phyloP scores from a whole-genome alignment of 257 asterid genomes.

The Solanum dulcamara region DNA sequence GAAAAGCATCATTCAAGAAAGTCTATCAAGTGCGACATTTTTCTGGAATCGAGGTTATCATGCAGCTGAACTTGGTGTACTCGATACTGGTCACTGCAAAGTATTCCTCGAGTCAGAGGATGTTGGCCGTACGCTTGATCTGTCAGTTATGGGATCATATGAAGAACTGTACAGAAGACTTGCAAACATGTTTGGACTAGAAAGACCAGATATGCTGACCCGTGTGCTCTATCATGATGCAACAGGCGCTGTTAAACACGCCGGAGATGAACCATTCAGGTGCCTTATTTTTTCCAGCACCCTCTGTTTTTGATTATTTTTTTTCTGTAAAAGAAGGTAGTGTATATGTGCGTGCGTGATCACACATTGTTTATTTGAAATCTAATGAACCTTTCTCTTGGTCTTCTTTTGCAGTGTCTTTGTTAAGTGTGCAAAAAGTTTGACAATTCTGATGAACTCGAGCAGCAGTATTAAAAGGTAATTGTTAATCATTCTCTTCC shows the following conservation, averaged over 20 bases:
- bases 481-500: neutral
- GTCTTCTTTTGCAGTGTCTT: conserved; percentile 43
- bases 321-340: neutral
- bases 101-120: conserved; percentile 86
- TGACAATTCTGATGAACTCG: conserved; percentile 48
- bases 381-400: neutral
- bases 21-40: conserved; percentile 18
- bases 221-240: conserved; percentile 53
- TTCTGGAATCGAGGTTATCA: conserved; percentile 31
- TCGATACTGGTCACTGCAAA: conserved; percentile 70
- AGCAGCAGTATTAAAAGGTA: conserved; percentile 52
- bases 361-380: neutral
- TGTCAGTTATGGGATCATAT: conserved; percentile 63
- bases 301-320: neutral
- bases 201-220: conserved; percentile 43
- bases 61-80: conserved; percentile 37
- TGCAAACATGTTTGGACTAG: conserved; percentile 59
- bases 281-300: neutral
- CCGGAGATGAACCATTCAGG: conserved; percentile 82
- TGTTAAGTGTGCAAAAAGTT: conserved; percentile 52
- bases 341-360: neutral
- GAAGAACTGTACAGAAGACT: conserved; percentile 66
- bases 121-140: conserved; percentile 70
- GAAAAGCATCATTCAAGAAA: conserved; percentile 23
- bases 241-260: conserved; percentile 48